Conservation (phyloP, 176 grass and related monocot species). For the Secale cereale region DNA sequence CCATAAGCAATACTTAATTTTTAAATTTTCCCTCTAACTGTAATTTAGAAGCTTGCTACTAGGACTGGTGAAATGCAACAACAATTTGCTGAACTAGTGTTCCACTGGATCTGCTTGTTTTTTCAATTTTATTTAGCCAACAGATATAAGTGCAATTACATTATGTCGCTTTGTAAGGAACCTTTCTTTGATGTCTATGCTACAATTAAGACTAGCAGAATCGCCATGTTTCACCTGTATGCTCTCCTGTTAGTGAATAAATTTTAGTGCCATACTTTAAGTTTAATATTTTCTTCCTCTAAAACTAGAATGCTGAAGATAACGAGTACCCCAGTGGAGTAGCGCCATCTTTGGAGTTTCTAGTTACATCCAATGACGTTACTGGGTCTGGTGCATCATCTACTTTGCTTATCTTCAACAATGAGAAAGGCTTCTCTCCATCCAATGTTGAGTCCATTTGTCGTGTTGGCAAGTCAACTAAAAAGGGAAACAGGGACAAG, state of each 20-base stretch:
- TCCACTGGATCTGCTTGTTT: neutral
- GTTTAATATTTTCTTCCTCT: neutral
- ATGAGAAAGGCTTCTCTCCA: conserved; percentile 53
- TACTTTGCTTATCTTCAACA: conserved; percentile 61
- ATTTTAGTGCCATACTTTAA: neutral
- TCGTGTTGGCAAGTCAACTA: conserved; percentile 57
- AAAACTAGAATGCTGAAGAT: conserved; percentile 61
- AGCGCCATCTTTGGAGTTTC: conserved; percentile 46
- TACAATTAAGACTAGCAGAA: neutral
- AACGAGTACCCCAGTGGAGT: conserved; percentile 51
- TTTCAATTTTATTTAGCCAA: neutral
- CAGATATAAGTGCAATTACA: neutral
- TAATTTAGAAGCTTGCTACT: neutral
- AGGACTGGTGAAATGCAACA: neutral
- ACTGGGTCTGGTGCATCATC: conserved; percentile 47
- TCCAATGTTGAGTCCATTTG: conserved; percentile 62
- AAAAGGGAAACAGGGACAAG: conserved; percentile 43
- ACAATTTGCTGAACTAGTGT: neutral
- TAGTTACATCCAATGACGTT: conserved; percentile 58
- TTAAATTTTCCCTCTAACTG: neutral
- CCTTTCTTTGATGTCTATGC: neutral
- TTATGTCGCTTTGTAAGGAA: neutral
- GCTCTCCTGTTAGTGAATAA: neutral
- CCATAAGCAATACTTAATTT: neutral
- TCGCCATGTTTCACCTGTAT: neutral